These are phyloP conservation scores for Calonectria henricotiae DNA, from an alignment of 2,329 filamentous ascomycete species.

Conservation along the genomic window DNA sequence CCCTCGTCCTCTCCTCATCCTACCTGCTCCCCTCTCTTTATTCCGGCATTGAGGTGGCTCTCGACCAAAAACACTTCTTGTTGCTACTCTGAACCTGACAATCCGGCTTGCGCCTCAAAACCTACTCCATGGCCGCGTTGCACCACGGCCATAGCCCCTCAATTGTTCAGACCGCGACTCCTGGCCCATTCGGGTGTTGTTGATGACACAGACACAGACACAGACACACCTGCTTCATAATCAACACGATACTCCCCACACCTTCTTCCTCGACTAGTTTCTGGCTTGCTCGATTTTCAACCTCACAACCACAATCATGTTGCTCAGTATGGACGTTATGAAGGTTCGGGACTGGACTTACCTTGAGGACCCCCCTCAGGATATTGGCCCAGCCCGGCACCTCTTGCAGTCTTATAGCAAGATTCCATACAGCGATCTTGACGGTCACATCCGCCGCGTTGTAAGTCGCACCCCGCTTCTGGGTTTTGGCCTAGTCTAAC, in stretches of 20 bases:
- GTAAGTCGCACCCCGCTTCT: constrained; percentile 50
- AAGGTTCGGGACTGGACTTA: constrained; percentile 61
- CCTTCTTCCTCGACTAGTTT: constrained; percentile 4
- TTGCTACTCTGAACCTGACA: constrained; percentile 2
- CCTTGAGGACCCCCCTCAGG: constrained; percentile 57
- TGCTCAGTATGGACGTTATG: constrained; percentile 56
- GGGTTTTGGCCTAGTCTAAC: constrained; percentile 36
- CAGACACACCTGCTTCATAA: constrained; percentile 16
- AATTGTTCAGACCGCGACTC: constrained; percentile 32
- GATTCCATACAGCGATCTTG: constrained; percentile 57
- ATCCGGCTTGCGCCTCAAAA: constrained; percentile 10
- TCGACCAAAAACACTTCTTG: background rate
- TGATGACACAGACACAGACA: no score
- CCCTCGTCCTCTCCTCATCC: constrained; percentile 8
- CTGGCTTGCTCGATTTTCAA: constrained; percentile 16
- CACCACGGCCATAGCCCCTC: constrained; percentile 25
- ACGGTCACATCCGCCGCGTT: constrained; percentile 58
- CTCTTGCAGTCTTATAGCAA: constrained; percentile 61
- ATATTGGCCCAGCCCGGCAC: constrained; percentile 57
- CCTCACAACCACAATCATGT: constrained; percentile 41
- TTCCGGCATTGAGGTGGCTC: background rate
- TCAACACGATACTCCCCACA: constrained; percentile 23
- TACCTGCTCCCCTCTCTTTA: background rate
- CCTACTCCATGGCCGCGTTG: constrained; percentile 14
- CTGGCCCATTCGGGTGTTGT: constrained; percentile 2